Conservation (phyloP, 1,284 basidiomycete species). For the Anthracocystis walkeri region DNA sequence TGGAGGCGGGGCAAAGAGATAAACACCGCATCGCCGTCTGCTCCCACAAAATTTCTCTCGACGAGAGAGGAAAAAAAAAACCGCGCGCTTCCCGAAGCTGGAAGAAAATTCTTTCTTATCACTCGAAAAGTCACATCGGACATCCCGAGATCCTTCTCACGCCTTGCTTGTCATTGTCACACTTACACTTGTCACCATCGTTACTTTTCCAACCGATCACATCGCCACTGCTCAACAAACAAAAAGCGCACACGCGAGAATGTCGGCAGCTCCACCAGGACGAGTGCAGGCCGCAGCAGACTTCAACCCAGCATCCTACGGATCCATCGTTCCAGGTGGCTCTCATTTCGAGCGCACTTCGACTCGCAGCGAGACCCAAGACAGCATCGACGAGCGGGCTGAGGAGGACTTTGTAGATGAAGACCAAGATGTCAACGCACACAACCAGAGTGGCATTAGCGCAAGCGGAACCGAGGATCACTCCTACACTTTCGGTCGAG, state of each 20-base stretch:
- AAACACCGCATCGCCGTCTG: conserved; percentile 7
- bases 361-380: conserved; percentile 25
- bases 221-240: background rate
- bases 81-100: conserved; percentile 16
- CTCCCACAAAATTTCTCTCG: background rate
- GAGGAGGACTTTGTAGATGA: conserved; percentile 1
- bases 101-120: conserved; percentile 37
- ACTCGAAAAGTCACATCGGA: no score
- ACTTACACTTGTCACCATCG: background rate
- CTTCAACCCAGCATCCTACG: conserved; percentile 44
- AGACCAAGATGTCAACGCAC: background rate
- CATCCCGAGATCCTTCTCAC: no score
- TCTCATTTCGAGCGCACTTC: conserved; percentile 27
- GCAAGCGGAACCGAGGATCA: conserved; percentile 15
- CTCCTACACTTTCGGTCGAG: conserved; percentile 14
- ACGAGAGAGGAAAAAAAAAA: background rate
- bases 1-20: conserved; percentile 7
- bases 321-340: conserved; percentile 25
- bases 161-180: background rate
- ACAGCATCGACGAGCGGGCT: conserved; percentile 27
- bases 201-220: background rate
- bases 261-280: conserved; percentile 43
- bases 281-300: conserved; percentile 28
- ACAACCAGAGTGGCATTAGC: conserved; percentile 23
- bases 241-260: conserved; percentile 1